phyloP scores from a whole-genome alignment of 1,139 yeast species.

The Kodamaea sp. region DNA sequence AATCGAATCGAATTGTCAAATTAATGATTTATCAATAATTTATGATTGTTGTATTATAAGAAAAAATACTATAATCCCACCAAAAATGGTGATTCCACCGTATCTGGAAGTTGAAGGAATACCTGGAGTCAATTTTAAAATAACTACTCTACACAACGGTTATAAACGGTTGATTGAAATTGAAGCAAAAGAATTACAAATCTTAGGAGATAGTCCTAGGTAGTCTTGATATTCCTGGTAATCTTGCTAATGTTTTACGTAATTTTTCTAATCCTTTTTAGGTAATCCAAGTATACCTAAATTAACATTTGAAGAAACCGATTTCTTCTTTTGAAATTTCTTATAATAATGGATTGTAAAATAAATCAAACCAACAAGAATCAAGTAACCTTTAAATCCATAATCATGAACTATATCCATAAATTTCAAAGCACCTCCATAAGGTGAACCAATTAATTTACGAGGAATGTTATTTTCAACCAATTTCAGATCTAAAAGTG shows the following conservation, averaged over 20 bases:
- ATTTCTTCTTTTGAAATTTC: conserved; percentile 2
- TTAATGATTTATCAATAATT: conserved; percentile 47
- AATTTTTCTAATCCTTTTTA: conserved; percentile 17
- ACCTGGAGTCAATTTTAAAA: conserved; percentile 30
- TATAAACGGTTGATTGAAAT: conserved; percentile 42
- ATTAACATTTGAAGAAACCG: not conserved
- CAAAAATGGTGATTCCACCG: conserved; percentile 57
- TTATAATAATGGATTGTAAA: conserved; percentile 1
- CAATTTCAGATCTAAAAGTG: conserved; percentile 30
- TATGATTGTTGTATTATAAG: conserved; percentile 61
- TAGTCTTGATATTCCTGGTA: too few relatives aligned
- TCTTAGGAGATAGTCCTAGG: too few relatives aligned
- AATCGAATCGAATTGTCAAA: conserved; percentile 40
- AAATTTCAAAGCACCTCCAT: conserved; percentile 30
- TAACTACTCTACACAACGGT: conserved; percentile 34
- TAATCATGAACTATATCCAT: conserved; percentile 44
- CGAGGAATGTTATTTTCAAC: conserved; percentile 13
- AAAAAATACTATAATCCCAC: conserved; percentile 49
- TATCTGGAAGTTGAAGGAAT: conserved; percentile 48
- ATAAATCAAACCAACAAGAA: conserved; percentile 16
- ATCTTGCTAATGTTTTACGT: too few relatives aligned
- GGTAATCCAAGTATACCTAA: conserved; percentile 20
- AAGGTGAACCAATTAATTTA: conserved; percentile 45
- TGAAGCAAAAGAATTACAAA: conserved; percentile 36
- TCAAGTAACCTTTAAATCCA: conserved; percentile 44